phyloP scores from a whole-genome alignment of 2,329 filamentous ascomycete genomes.

The Nigrospora sphaerica region DNA sequence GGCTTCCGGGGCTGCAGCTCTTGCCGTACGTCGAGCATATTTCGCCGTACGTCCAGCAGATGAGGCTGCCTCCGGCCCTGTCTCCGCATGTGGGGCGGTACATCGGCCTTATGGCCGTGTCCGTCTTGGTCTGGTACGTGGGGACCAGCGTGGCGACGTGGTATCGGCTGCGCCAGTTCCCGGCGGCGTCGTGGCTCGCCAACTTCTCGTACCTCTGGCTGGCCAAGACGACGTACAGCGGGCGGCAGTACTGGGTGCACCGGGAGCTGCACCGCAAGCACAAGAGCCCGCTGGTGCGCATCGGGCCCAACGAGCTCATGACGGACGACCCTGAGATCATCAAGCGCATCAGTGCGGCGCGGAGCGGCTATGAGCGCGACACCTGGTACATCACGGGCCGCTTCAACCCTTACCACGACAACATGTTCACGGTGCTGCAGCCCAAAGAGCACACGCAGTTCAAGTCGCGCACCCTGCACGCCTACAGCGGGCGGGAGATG shows the following conservation, averaged over 20 bases:
- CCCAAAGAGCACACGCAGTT: slow-evolving; percentile 31
- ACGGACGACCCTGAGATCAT: slow-evolving; percentile 31
- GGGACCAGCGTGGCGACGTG: neutral
- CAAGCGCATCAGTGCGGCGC: slow-evolving; percentile 27
- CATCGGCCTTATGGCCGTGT: no score
- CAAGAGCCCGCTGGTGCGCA: slow-evolving; percentile 24
- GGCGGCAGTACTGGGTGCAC: slow-evolving; percentile 1
- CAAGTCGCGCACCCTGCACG: slow-evolving; percentile 29
- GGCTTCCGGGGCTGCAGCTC: no score
- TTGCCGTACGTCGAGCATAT: no score
- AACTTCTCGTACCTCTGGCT: slow-evolving; percentile 1
- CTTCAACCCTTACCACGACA: slow-evolving; percentile 46
- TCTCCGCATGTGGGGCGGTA: no score
- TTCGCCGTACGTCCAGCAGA: no score
- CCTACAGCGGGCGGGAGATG: slow-evolving; percentile 15
- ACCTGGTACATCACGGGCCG: slow-evolving; percentile 40
- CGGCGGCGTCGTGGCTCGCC: neutral
- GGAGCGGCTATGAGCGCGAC: slow-evolving; percentile 27
- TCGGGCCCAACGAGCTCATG: slow-evolving; percentile 34
- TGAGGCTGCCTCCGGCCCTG: no score
- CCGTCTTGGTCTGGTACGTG: neutral
- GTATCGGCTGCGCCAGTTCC: neutral
- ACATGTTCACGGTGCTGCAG: slow-evolving; percentile 41
- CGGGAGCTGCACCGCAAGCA: neutral
- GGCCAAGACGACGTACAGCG: neutral